Evolutionary conservation across 352 stramenopile species (phyloP).

Genomic region (Thalassiosira livingstoniorum): DNA sequence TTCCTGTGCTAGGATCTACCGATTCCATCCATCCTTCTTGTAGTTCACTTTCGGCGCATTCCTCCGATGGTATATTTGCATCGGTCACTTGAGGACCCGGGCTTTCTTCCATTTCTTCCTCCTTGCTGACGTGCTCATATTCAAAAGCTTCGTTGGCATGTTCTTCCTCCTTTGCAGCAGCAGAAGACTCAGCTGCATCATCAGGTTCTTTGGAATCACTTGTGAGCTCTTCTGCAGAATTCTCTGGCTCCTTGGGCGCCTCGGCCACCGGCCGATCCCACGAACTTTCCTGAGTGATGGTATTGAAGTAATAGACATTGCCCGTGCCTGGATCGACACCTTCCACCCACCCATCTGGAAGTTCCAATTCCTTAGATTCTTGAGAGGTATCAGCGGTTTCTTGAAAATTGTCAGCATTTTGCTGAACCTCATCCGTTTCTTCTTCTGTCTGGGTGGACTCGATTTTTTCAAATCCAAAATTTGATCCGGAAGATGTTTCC

Average conservation of each 20-base stretch:
- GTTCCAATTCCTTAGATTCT: neutral
- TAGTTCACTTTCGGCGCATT: no score
- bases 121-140: no score
- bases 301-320: conserved; percentile 67
- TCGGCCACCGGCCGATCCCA: conserved; percentile 59
- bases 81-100: neutral
- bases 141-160: neutral
- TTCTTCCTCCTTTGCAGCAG: neutral
- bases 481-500: neutral
- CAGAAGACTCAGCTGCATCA: neutral
- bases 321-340: conserved; percentile 15
- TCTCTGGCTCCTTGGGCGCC: neutral
- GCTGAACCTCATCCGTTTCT: neutral
- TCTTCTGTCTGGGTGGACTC: neutral
- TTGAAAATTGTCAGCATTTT: neutral
- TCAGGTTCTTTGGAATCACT: neutral
- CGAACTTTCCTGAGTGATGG: conserved; percentile 46
- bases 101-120: no score
- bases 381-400: neutral
- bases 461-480: neutral
- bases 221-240: neutral
- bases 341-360: conserved; percentile 5
- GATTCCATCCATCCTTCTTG: conserved; percentile 7
- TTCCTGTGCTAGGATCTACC: conserved; percentile 25
- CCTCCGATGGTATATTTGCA: no score